A percentile compares a stretch with the other conserved stretches of the same genome.
phyloP scores from a whole-genome alignment of 2,329 filamentous ascomycete genomes.

The Gaeumannomyces tritici region DNA sequence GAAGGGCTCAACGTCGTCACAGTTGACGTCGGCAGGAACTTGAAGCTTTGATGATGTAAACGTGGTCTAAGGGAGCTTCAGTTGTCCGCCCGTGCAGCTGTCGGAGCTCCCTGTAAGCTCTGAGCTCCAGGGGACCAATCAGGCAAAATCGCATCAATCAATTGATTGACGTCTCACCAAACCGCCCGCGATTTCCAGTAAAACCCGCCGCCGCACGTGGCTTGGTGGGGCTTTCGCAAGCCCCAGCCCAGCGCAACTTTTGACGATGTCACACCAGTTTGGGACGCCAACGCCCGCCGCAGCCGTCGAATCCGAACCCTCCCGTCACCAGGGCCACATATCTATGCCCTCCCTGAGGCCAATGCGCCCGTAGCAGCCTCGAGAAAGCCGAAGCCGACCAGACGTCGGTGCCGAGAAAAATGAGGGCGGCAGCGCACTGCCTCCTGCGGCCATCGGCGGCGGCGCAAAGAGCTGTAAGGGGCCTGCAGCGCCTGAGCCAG shows the following conservation, averaged over 20 bases:
- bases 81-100: not conserved
- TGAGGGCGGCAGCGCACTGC: conserved; percentile 7
- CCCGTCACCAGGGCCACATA: not conserved
- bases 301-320: not conserved
- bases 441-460: conserved; percentile 9
- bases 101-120: not conserved
- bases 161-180: no score
- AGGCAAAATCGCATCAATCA: no score
- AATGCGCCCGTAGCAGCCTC: not conserved
- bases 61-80: not conserved
- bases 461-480: conserved; percentile 3
- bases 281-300: not conserved
- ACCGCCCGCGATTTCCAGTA: not conserved
- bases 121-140: not conserved
- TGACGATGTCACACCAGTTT: not conserved
- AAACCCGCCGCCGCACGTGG: no score
- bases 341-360: not conserved
- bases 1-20: not conserved
- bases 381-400: not conserved
- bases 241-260: not conserved
- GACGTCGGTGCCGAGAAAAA: not conserved
- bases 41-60: not conserved
- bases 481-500: not conserved
- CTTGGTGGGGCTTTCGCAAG: no score
- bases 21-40: not conserved